These are phyloP conservation scores for Tulasnella sp. DNA, from an alignment of 768 basidiomycete genomes.

Conservation along the genomic window DNA sequence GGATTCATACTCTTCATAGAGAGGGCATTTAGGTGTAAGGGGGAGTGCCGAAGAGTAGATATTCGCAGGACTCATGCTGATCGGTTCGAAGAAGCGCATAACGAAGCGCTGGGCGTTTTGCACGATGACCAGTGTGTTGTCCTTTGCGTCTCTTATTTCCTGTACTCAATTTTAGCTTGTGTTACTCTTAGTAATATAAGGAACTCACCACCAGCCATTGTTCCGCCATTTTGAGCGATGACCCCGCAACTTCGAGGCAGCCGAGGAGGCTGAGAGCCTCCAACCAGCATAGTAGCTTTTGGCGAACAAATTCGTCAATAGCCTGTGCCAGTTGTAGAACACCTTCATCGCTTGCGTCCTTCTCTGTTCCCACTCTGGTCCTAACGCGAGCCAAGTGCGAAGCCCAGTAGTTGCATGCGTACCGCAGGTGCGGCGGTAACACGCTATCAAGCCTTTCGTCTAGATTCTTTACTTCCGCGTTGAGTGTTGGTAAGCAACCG, in stretches of 20 bases:
- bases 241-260: not conserved
- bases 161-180: too few relatives aligned
- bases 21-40: not conserved
- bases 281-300: conserved; percentile 6
- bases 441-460: not conserved
- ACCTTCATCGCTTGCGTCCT: not conserved
- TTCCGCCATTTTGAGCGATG: not conserved
- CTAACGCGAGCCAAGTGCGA: not conserved
- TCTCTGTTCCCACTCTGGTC: too few relatives aligned
- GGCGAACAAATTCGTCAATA: not conserved
- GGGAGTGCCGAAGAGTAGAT: conserved; percentile 4
- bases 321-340: not conserved
- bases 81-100: not conserved
- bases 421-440: not conserved
- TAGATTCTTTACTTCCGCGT: not conserved
- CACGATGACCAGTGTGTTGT: not conserved
- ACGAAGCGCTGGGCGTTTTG: conserved; percentile 4
- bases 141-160: too few relatives aligned
- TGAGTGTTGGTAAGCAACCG: not conserved
- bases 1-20: not conserved
- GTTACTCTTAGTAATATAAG: too few relatives aligned
- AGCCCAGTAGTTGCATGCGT: not conserved
- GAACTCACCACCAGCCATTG: not conserved
- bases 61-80: not conserved
- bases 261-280: conserved; percentile 3